Conservation (phyloP, 2,329 filamentous ascomycete genomes). For the Xylaria sp. region DNA sequence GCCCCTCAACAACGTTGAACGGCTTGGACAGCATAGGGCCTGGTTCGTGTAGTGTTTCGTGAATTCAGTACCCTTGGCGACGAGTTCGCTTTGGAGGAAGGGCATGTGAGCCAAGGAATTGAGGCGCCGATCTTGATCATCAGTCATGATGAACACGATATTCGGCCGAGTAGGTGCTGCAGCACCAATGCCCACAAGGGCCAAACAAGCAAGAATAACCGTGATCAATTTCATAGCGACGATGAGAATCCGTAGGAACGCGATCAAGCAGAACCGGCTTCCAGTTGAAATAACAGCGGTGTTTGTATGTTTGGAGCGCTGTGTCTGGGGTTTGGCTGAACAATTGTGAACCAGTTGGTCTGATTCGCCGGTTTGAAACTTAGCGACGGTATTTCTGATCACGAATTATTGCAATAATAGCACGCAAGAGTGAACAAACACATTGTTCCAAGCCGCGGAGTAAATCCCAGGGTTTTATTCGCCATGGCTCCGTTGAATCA, state of each 20-base stretch:
- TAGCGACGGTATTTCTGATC: background rate
- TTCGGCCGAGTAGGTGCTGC: constrained; percentile 26
- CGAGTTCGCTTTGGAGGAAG: constrained; percentile 39
- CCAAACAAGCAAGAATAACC: background rate
- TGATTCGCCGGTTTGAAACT: background rate
- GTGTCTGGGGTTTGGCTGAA: background rate
- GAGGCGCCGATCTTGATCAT: constrained; percentile 33
- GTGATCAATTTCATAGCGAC: background rate
- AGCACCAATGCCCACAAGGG: background rate
- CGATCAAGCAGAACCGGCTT: background rate
- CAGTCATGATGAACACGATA: constrained; percentile 36
- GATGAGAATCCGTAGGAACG: background rate
- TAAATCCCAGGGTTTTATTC: background rate
- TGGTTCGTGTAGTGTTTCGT: constrained; percentile 45
- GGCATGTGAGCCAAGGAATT: constrained; percentile 37
- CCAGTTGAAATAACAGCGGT: background rate
- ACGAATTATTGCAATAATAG: background rate
- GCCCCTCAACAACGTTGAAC: constrained; percentile 42
- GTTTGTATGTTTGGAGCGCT: background rate
- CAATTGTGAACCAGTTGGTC: background rate
- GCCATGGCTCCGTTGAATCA: background rate
- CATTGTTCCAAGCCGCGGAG: background rate
- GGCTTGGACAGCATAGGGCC: constrained; percentile 46
- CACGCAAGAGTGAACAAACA: background rate
- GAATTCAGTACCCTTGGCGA: constrained; percentile 42